phyloP scores from a whole-genome alignment of 257 asterid species.

The Solanum chmielewskii region DNA sequence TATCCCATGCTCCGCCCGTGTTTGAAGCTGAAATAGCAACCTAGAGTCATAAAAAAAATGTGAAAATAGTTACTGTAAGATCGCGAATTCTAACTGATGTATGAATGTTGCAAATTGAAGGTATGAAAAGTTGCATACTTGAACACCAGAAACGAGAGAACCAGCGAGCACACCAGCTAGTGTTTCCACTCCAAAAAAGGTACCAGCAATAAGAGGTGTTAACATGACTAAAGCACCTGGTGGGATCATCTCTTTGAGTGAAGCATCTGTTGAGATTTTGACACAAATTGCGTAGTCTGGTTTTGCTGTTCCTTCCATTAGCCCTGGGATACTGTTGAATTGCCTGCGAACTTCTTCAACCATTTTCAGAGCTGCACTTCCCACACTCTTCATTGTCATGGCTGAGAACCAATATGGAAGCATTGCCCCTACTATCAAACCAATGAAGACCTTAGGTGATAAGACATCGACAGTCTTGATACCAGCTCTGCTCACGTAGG shows the following conservation, averaged over 20 bases:
- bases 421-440: slow-evolving; percentile 46
- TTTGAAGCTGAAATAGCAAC: slow-evolving; percentile 63
- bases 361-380: slow-evolving; percentile 40
- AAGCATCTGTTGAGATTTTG: slow-evolving; percentile 47
- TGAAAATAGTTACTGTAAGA: background rate
- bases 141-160: slow-evolving; percentile 47
- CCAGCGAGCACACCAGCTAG: slow-evolving; percentile 51
- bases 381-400: slow-evolving; percentile 54
- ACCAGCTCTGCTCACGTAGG: slow-evolving; percentile 39
- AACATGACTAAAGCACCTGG: slow-evolving; percentile 51
- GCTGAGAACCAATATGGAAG: slow-evolving; percentile 60
- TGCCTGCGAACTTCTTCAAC: slow-evolving; percentile 48
- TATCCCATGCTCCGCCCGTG: slow-evolving; percentile 71
- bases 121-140: slow-evolving; percentile 5
- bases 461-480: slow-evolving; percentile 33
- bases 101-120: background rate
- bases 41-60: slow-evolving; percentile 7
- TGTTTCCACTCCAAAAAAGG: slow-evolving; percentile 41
- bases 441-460: slow-evolving; percentile 42
- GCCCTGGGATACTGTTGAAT: slow-evolving; percentile 32
- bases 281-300: slow-evolving; percentile 50
- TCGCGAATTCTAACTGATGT: background rate
- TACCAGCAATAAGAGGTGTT: slow-evolving; percentile 38
- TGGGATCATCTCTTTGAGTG: slow-evolving; percentile 41
- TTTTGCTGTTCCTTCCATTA: slow-evolving; percentile 43